Conservation (phyloP, 75 land plant genomes). For the Sequoia sempervirens region DNA sequence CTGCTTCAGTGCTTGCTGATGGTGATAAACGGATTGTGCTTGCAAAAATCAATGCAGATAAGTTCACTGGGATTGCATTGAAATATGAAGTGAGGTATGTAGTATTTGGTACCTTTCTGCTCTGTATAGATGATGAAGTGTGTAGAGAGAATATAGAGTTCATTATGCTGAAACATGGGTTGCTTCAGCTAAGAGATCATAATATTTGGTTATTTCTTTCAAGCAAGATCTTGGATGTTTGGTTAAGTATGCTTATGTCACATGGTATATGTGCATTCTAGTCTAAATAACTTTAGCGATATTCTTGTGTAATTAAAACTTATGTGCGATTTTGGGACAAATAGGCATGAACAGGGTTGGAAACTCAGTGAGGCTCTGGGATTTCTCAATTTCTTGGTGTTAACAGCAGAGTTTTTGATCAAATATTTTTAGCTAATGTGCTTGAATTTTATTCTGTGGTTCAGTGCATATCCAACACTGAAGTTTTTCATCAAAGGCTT, state of each 20-base stretch:
- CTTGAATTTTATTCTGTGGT: constrained; percentile 17
- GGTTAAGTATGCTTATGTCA: neutral
- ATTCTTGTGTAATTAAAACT: neutral
- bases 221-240: neutral
- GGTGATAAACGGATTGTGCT: constrained; percentile 48
- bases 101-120: neutral
- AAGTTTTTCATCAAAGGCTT: constrained; percentile 79
- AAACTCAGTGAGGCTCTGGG: neutral
- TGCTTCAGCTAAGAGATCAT: neutral
- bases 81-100: constrained; percentile 78
- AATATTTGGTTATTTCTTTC: neutral
- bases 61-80: constrained; percentile 46
- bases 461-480: constrained; percentile 83
- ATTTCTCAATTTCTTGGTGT: neutral
- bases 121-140: neutral
- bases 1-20: constrained; percentile 67
- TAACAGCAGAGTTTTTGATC: neutral
- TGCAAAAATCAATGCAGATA: constrained; percentile 88
- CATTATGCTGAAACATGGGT: neutral
- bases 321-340: neutral
- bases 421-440: neutral
- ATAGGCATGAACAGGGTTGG: neutral
- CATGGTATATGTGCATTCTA: neutral
- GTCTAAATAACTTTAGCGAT: neutral
- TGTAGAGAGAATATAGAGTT: neutral